These are phyloP conservation scores for Colletotrichum cereale DNA, from an alignment of 2,329 filamentous ascomycete species.

Conservation along the genomic window DNA sequence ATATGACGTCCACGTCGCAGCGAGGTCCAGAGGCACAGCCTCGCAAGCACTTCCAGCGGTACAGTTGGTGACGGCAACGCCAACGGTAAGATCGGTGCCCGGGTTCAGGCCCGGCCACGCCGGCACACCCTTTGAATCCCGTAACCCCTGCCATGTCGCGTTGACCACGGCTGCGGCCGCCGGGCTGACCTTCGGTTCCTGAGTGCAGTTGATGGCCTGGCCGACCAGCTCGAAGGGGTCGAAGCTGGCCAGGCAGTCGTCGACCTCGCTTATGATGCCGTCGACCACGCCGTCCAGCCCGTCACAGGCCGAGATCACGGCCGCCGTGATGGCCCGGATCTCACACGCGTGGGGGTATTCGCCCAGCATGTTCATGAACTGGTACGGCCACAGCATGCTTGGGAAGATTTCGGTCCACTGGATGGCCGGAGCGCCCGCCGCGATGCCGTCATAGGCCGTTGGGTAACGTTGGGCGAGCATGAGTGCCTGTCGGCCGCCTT, in stretches of 20 bases:
- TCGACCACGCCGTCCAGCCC: conserved; percentile 60
- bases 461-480: conserved; percentile 65
- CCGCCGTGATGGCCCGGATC: conserved; percentile 51
- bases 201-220: conserved; percentile 3
- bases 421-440: conserved; percentile 60
- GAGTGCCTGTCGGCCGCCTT: conserved; percentile 67
- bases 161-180: conserved; percentile 40
- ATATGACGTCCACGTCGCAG: conserved; percentile 43
- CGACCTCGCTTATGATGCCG: conserved; percentile 55
- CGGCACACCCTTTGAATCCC: background rate
- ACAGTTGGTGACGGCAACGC: conserved; percentile 20
- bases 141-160: conserved; percentile 40
- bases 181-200: conserved; percentile 4
- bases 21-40: conserved; percentile 19
- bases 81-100: conserved; percentile 35
- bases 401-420: conserved; percentile 40
- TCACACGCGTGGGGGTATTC: conserved; percentile 23
- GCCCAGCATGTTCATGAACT: conserved; percentile 22
- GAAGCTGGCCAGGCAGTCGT: conserved; percentile 25
- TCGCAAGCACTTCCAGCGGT: background rate
- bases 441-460: conserved; percentile 65
- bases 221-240: conserved; percentile 22
- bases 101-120: conserved; percentile 32
- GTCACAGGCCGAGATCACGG: conserved; percentile 61
- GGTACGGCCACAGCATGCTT: conserved; percentile 34